Base-by-base conservation (phyloP, 1,284 basidiomycete species). In the Lignosus rhinocerotis region DNA sequence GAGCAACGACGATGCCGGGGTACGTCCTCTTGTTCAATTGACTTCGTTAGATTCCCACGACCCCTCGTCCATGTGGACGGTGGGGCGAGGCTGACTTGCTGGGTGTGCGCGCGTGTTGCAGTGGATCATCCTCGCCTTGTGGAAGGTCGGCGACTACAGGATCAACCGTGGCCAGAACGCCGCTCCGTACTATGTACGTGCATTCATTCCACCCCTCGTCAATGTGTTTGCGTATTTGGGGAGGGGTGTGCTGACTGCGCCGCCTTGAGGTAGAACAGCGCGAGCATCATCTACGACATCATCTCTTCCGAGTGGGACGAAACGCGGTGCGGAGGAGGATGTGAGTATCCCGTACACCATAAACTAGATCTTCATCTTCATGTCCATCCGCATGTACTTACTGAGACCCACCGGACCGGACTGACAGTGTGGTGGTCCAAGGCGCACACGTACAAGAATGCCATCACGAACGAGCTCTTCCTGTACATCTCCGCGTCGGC, bases 381-480 rank as follows among this genome's bases (percentile, higher is more conserved):
- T n/a, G 53, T 47, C 34, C 43, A 21, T 31, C 10, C 6, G 53
- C 21, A 16, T 16, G 1, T 25, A 25, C 25, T 25, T 25, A 25
- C 25, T 25, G 25, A 25, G 25, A 25, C 25, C 25, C 25, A 25
- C 25, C 25, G 25, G 25, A 25, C 25, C 25, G 25, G 25, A 25
- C 25, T 25, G 25, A 25, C 34, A 82, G 81, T 84, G 14, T 84
- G 82, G 82, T 84, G 83, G 83, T 78, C 77, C 12, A 76, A 74
- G 8, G 80, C 73, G 19, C 78, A 80, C 63, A 78, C 74, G 0
- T 84, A 84, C 73, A 84, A 84, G 70, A 83, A 84, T 57, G 80
- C 82, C 6, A 78, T 84, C 56, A 84, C 83, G 19, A 84, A 84
- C 61, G 75, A 83, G 56, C 72, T 84, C 9, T 84, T 81, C 71